A percentile compares a stretch with the other conserved stretches of the same genome.
Conservation (phyloP, 176 grass and related monocot genomes). For the Coix lacrymajobi region DNA sequence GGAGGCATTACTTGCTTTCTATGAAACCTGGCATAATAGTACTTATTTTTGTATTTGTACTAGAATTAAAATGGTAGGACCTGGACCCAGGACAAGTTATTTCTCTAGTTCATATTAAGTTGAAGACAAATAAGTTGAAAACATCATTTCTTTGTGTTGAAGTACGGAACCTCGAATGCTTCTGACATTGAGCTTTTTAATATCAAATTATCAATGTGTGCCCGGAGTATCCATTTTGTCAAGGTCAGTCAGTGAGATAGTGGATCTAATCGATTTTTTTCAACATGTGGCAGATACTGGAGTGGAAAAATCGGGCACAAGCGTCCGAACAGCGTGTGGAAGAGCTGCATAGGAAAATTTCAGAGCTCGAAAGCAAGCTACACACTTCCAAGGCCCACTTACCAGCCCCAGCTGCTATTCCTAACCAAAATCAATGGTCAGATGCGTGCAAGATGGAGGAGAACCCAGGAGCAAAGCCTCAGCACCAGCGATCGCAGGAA, state of each 20-base stretch:
- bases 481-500: constrained; percentile 24
- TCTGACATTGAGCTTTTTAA: background rate
- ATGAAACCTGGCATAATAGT: background rate
- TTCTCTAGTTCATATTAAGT: background rate
- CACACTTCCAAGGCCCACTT: constrained; percentile 47
- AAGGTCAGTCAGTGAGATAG: background rate
- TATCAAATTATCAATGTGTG: background rate
- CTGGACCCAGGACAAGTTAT: background rate
- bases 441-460: constrained; percentile 48
- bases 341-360: constrained; percentile 48
- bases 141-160: background rate
- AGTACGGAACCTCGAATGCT: background rate
- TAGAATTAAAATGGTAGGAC: background rate
- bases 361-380: constrained; percentile 66
- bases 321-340: constrained; percentile 47
- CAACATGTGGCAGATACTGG: constrained; percentile 43
- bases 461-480: constrained; percentile 22
- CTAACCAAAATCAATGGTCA: constrained; percentile 30
- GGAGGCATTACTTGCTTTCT: no score
- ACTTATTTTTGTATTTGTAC: background rate
- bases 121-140: background rate
- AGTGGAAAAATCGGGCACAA: constrained; percentile 67
- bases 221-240: background rate
- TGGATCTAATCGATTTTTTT: constrained; percentile 7
- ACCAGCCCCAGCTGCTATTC: background rate